Evolutionary conservation across 2,329 filamentous ascomycete species (phyloP).

Genomic region (Decorospora gaudefroyi): DNA sequence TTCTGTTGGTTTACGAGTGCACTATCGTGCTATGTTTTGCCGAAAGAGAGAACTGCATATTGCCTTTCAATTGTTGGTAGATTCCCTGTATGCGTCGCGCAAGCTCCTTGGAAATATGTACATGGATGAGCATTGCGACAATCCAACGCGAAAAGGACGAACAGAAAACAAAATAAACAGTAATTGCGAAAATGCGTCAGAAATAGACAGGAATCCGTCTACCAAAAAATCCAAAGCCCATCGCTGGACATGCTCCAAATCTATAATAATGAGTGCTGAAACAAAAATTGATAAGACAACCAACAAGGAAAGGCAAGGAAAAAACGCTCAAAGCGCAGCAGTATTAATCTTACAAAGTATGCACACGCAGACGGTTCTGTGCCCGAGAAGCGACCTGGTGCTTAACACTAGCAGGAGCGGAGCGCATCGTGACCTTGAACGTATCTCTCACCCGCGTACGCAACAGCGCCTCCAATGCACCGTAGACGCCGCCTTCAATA

Average conservation of each 20-base stretch:
- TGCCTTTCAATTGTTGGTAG: too few relatives aligned
- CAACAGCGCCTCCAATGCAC: conserved; percentile 38
- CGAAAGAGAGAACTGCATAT: too few relatives aligned
- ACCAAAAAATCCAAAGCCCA: too few relatives aligned
- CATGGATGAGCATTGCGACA: too few relatives aligned
- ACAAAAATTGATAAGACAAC: conserved; percentile 5
- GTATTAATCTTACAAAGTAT: conserved; percentile 30
- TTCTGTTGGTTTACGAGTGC: too few relatives aligned
- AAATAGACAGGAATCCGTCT: too few relatives aligned
- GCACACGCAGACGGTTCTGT: conserved; percentile 35
- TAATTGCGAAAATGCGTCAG: too few relatives aligned
- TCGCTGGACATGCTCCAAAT: not conserved
- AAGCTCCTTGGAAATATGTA: too few relatives aligned
- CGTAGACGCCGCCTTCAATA: conserved; percentile 39
- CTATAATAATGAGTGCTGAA: not conserved
- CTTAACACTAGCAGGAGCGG: conserved; percentile 43
- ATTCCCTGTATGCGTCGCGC: too few relatives aligned
- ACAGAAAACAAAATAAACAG: too few relatives aligned
- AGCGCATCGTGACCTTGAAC: conserved; percentile 46
- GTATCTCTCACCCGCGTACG: conserved; percentile 45
- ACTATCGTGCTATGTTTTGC: too few relatives aligned
- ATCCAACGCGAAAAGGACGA: too few relatives aligned
- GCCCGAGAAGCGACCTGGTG: conserved; percentile 39
- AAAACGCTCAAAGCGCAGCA: conserved; percentile 9
- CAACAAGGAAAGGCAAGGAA: conserved; percentile 3